phyloP scores from a whole-genome alignment of 805 yeast genomes.

The Metschnikowia matae region DNA sequence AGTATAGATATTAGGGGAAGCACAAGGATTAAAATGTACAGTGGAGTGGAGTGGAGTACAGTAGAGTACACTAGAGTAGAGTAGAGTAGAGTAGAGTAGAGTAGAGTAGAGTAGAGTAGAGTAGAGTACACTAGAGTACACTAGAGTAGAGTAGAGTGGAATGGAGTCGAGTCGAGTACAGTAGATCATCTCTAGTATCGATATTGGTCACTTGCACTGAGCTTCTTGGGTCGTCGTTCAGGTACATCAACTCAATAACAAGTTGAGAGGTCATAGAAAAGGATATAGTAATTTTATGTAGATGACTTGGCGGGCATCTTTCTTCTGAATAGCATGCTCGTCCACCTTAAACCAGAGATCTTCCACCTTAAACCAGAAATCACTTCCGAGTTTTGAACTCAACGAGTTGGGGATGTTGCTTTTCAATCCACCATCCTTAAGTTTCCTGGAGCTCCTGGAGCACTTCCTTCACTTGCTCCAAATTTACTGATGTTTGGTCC shows the following conservation, averaged over 20 bases:
- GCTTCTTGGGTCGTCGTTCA: slow-evolving; percentile 48
- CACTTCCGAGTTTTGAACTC: slow-evolving; percentile 38
- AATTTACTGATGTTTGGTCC: slow-evolving; percentile 27
- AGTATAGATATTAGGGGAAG: no score
- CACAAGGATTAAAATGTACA: no score
- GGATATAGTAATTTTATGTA: slow-evolving; percentile 65
- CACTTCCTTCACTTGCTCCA: slow-evolving; percentile 27
- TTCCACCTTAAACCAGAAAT: no score
- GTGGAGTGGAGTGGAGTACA: no score
- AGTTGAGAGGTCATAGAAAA: slow-evolving; percentile 71
- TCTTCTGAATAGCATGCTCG: slow-evolving; percentile 47
- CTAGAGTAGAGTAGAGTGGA: no score
- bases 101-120: no score
- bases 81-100: no score
- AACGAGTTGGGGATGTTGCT: slow-evolving; percentile 55
- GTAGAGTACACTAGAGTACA: no score
- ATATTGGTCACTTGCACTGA: slow-evolving; percentile 37
- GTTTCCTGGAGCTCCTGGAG: slow-evolving; percentile 23
- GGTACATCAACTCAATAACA: slow-evolving; percentile 54
- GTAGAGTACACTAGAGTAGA: no score
- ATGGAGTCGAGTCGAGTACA: no score
- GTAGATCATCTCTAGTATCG: slow-evolving; percentile 34
- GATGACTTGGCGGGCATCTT: slow-evolving; percentile 48
- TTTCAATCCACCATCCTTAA: slow-evolving; percentile 65
- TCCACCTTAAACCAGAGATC: slow-evolving; percentile 64